Evolutionary conservation across 1,284 basidiomycete genomes (phyloP), one percentile per base, ranked within the genome.

Genomic region (Leccinum pachyderme): DNA sequence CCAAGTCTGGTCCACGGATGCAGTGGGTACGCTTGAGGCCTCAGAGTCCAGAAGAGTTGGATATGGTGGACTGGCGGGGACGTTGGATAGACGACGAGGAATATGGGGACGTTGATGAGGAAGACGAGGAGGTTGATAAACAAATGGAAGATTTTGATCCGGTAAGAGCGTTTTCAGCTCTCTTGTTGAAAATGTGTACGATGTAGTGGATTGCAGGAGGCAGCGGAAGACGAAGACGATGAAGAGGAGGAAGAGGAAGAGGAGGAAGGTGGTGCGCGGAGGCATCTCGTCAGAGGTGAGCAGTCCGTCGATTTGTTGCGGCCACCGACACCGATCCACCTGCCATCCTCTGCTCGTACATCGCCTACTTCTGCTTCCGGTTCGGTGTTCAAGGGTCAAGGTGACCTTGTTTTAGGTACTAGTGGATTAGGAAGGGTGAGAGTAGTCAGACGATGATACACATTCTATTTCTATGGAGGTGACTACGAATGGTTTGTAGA

Each of bases 1-100:
- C 89, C 9, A 91, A 94, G 71, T 91, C 84, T 63, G 97, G 97
- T 2, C 96, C 97, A 12, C 80, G 97, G 57, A 98, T 99, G 96
- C 87, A 89, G 63, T 99, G 96, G 96, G 75, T 98, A 73, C 80
- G 95, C 46, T 73, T 93, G 70, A 77, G 95, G 56, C 95, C 95
- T 15, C 86, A 89, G 66, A 83, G 78, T 51, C 79, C 87, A 11
- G 82, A 86, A 55, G 92, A 96, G 66, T 74, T 98, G 61, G 91
- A 96, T 62, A 75, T 81, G 63, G 92, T 95, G 22, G 94, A 96
- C 73, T 90, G 85, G 83, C 80, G 87, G 59, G 93, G 93, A 9
- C 76, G 89, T 52, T 95, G 91, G 91, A 84, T 92, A 62, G 84
- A 88, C 50, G 89, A 87, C 51, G 85, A 88, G 54, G 86, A 88